phyloP scores from a whole-genome alignment of 2,329 filamentous ascomycete genomes.

The Colletotrichum filicis region DNA sequence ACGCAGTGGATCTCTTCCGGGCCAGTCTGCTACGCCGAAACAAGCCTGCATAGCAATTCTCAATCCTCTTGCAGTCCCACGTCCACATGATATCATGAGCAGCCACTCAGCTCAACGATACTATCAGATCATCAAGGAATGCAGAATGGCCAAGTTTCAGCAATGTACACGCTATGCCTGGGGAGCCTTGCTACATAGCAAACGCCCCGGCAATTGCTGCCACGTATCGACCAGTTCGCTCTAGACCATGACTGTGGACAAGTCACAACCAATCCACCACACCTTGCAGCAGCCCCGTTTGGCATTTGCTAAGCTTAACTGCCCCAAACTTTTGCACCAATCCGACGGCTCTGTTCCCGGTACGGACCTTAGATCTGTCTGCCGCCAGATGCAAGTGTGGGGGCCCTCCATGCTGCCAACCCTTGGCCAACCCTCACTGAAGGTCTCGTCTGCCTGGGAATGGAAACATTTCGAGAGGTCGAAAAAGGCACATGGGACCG shows the following conservation, averaged over 20 bases:
- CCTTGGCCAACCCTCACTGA: constrained; percentile 10
- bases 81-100: neutral
- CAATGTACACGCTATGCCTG: neutral
- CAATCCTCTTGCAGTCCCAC: neutral
- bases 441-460: constrained; percentile 3
- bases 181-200: neutral
- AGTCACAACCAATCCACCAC: neutral
- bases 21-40: neutral
- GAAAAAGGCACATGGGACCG: neutral
- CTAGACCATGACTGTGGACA: neutral
- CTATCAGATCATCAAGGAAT: neutral
- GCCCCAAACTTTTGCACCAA: constrained; percentile 28
- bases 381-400: constrained; percentile 34
- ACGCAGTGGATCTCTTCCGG: neutral
- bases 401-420: constrained; percentile 19
- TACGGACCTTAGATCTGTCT: constrained; percentile 35
- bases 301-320: constrained; percentile 33
- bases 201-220: constrained; percentile 9
- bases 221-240: constrained; percentile 13
- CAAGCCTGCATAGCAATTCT: neutral
- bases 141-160: neutral
- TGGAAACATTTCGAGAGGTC: constrained; percentile 7
- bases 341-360: constrained; percentile 19
- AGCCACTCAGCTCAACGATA: neutral
- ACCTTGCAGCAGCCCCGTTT: constrained; percentile 25